Percentiles rank a stretch among this genome's conserved stretches.
phyloP scores from a whole-genome alignment of 225 moss, liverwort and hornwort genomes.

The Thuidium tamariscinum region DNA sequence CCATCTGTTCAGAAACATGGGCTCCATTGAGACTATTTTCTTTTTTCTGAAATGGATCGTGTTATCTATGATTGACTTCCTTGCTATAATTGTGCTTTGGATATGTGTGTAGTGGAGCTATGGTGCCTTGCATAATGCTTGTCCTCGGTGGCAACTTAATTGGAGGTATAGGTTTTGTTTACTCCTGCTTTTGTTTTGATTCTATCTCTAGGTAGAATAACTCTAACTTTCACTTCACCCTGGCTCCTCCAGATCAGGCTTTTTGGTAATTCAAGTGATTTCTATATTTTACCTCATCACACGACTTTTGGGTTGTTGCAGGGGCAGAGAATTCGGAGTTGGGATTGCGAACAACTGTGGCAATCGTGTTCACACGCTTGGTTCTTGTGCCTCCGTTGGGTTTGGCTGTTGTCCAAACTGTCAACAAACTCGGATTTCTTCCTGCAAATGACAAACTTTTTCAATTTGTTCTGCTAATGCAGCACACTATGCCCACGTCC shows the following conservation, averaged over 20 bases:
- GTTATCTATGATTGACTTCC: not conserved
- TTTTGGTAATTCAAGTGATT: not conserved
- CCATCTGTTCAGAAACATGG: not conserved
- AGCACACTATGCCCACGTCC: slow-evolving; percentile 84
- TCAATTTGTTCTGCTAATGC: slow-evolving; percentile 70
- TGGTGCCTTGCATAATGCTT: slow-evolving; percentile 92
- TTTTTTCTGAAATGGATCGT: not conserved
- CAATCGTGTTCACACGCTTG: slow-evolving; percentile 60
- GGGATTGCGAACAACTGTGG: slow-evolving; percentile 67
- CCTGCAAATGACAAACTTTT: slow-evolving; percentile 73
- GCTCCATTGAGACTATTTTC: not conserved
- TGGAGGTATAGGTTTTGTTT: slow-evolving; percentile 21
- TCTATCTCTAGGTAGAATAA: not conserved
- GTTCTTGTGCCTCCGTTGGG: slow-evolving; percentile 49
- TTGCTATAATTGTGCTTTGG: not conserved
- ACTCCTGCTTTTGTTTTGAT: not conserved
- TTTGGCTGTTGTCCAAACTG: slow-evolving; percentile 34
- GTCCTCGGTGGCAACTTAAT: slow-evolving; percentile 74
- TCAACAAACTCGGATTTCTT: slow-evolving; percentile 53
- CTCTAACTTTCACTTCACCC: not conserved
- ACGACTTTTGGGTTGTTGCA: slow-evolving; percentile 9
- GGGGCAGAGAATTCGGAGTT: slow-evolving; percentile 65
- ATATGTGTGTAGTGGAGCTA: slow-evolving; percentile 59
- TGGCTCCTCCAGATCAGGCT: not conserved
- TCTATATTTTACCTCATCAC: not conserved